phyloP scores from a whole-genome alignment of 768 basidiomycete species.

The Clitopilus hobsonii region DNA sequence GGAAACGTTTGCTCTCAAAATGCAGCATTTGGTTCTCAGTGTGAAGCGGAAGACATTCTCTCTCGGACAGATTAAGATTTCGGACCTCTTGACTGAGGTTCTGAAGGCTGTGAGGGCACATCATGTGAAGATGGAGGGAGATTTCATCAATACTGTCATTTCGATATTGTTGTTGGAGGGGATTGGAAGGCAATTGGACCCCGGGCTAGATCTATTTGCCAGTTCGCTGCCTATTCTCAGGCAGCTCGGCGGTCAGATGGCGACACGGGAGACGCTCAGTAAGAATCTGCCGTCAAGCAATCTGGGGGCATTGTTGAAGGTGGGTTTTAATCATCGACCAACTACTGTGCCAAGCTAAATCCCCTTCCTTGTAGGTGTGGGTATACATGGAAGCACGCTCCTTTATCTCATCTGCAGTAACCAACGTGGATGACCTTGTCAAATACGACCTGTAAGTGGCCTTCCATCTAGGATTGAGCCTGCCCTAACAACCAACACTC shows the following conservation, averaged over 20 bases:
- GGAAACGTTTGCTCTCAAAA: slow-evolving; percentile 95
- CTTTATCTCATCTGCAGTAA: slow-evolving; percentile 71
- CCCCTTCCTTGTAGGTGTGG: slow-evolving; percentile 61
- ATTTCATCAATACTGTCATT: slow-evolving; percentile 98
- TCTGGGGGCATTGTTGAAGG: slow-evolving; percentile 86
- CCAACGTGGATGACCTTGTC: slow-evolving; percentile 81
- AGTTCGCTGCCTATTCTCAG: slow-evolving; percentile 91
- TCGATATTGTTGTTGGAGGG: slow-evolving; percentile 92
- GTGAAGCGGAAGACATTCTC: slow-evolving; percentile 98
- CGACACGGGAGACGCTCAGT: slow-evolving; percentile 53
- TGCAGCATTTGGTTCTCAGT: slow-evolving; percentile 91
- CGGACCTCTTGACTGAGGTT: slow-evolving; percentile 88
- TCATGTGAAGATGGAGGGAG: slow-evolving; percentile 98
- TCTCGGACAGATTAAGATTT: slow-evolving; percentile 93
- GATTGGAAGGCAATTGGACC: slow-evolving; percentile 92
- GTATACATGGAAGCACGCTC: slow-evolving; percentile 90
- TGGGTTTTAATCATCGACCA: slow-evolving; percentile 24
- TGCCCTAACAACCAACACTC: not conserved
- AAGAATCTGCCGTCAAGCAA: slow-evolving; percentile 63
- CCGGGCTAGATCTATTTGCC: slow-evolving; percentile 89
- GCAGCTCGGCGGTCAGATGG: slow-evolving; percentile 90
- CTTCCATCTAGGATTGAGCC: not conserved
- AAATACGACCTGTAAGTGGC: slow-evolving; percentile 80
- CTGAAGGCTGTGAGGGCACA: slow-evolving; percentile 81
- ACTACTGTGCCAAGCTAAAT: not conserved